Evolutionary conservation across 108 stramenopile species (phyloP).

Genomic region (Skeletonema costatum): DNA sequence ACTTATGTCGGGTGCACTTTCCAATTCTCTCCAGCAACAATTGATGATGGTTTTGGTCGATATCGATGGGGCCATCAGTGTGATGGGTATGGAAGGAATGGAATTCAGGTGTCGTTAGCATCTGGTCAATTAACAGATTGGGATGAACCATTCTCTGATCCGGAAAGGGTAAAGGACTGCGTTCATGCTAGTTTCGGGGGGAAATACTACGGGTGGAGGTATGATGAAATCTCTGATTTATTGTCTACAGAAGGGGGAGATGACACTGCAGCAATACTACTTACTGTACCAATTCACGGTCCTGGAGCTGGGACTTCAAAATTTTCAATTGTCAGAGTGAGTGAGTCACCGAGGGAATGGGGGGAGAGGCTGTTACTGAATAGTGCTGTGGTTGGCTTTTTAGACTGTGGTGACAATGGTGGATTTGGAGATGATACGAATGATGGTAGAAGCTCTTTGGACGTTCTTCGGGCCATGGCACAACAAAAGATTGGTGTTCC

Average conservation of each 20-base stretch:
- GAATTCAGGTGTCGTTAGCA: constrained; percentile 11
- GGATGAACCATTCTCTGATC: constrained; percentile 52
- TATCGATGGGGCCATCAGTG: constrained; percentile 71
- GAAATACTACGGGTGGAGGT: constrained; percentile 60
- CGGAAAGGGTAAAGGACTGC: constrained; percentile 32
- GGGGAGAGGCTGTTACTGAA: constrained; percentile 63
- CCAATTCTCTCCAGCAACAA: constrained; percentile 48
- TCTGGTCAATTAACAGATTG: constrained; percentile 31
- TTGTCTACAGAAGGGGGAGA: background rate
- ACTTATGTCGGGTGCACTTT: constrained; percentile 65
- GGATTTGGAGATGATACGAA: background rate
- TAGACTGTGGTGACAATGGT: constrained; percentile 33
- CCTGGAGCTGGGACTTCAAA: constrained; percentile 52
- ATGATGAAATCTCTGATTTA: constrained; percentile 11
- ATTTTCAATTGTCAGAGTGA: constrained; percentile 69
- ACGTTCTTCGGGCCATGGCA: constrained; percentile 61
- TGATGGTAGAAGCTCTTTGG: constrained; percentile 15
- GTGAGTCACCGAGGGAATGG: constrained; percentile 76
- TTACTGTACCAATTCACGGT: constrained; percentile 67
- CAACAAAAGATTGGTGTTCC: constrained; percentile 66
- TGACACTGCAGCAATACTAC: constrained; percentile 47
- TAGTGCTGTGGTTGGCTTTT: constrained; percentile 56
- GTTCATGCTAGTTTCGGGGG: constrained; percentile 61
- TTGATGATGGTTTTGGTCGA: constrained; percentile 52
- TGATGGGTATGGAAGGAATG: constrained; percentile 60